Evolutionary conservation across 1,139 yeast genomes (phyloP), one percentile per base, ranked within the genome.

Genomic region (Zygoascus meyerae): DNA sequence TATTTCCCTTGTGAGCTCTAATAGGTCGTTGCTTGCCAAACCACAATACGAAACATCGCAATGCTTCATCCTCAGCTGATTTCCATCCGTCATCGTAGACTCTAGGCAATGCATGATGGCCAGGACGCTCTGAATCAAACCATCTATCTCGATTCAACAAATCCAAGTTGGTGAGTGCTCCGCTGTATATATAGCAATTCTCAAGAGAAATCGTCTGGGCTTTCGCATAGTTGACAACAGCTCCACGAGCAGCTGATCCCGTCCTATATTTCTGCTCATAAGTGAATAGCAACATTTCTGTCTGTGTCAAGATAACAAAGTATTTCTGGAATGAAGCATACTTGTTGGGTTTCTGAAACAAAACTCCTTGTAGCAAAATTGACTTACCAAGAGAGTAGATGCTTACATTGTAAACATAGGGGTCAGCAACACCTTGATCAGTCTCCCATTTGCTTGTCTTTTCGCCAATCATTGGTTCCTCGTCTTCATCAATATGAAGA

Each of bases 11-110:
- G 16, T 15, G 42, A 30, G 43, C 35, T 16, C 44, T 41, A 14
- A 47, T 41, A 3, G 73, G 67, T 46, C 83, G 65, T 55, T 81
- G 84, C 7, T 72, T 72, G 0, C 94, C 94, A 63, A 84, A 78
- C 95, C 95, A 87, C 3, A 90, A 57, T 0, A 92, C 86, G 59
- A 90, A 89, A 54, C 95, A 80, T 44, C 95, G 70, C 35, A 77
- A 66, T 12, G 73, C 61, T 54, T 86, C 94, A 46, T 83, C 86
- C 55, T 90, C 97, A 5, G 78, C 70, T 1, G 94, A 83, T 54
- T 74, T 75, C 90, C 95, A 86, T 0, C 96, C 96, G 64, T 89
- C 95, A 1, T 75, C 67, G 59, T 84, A 87, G 0, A 83, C 70
- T 35, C 95, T 68, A 0, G 97, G 95, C 38, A 84, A 62, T 0